Evolutionary conservation across 2,329 filamentous ascomycete species (phyloP), one percentile per base, ranked within the genome.

Genomic region (Aspergillus cejpii): DNA sequence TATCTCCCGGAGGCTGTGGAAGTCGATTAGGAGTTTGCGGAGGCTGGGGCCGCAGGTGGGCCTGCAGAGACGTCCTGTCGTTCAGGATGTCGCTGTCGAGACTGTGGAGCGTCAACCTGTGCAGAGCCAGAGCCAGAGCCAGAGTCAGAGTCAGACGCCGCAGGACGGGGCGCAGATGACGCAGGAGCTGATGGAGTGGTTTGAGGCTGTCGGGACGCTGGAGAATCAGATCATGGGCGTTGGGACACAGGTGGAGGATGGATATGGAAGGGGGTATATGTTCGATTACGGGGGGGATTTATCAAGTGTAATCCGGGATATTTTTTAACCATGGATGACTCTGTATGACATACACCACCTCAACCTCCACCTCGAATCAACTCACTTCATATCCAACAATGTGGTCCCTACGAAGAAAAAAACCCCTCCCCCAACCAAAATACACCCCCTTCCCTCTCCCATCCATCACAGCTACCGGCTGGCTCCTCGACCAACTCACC

Each of bases 1-100:
- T 52, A 74, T 81, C n/a, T 78, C 76, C 6, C 77, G 78, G 43
- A 68, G 78, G 1, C 59, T 84, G 2, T 83, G 80, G 80, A 79
- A 74, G 49, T 82, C 77, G 0, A 78, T 83, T 43, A 74, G 74
- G 24, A 74, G 76, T 6, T 69, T 84, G 24, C 78, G 80, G 44
- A 77, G 79, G 45, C 71, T 82, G 14, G 79, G 74, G 0, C 77
- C 78, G 2, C 76, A 79, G 51, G 68, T 83, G 1, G 79, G 79
- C 0, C 63, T 82, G 11, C 53, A 67, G 8, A 40, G 43, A n/a
- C 43, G 39, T 7, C 34, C 49, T 10, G 38, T 31, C 8, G 36
- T 26, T 7, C 10, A 28, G 4, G 41, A n/a, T 1, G 43, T 37
- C 3, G 41, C 46, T 6, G 21, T 23, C 31, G 27, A 15, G 31